phyloP scores from a whole-genome alignment of 352 stramenopile species.

The Pythium scleroteichum region DNA sequence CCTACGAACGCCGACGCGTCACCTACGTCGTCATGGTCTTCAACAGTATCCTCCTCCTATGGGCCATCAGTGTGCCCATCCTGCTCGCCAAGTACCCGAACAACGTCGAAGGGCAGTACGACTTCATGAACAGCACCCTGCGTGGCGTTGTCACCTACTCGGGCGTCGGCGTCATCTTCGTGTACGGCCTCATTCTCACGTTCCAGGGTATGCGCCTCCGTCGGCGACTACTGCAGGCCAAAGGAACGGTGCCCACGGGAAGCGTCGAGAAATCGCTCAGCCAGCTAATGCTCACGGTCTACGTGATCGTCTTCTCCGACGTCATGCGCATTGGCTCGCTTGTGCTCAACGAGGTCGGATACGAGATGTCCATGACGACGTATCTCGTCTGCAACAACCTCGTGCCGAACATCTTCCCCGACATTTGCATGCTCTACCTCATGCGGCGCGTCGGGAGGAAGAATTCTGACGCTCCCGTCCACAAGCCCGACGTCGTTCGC shows the following conservation, averaged over 20 bases:
- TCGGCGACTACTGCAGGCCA: conserved; percentile 66
- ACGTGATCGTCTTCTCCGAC: conserved; percentile 74
- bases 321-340: conserved; percentile 70
- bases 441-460: conserved; percentile 59
- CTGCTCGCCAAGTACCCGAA: conserved; percentile 52
- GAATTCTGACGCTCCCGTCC: conserved; percentile 9
- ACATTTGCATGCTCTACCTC: conserved; percentile 89
- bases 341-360: conserved; percentile 47
- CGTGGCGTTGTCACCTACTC: conserved; percentile 60
- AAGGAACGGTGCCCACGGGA: conserved; percentile 59
- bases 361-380: conserved; percentile 57
- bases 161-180: conserved; percentile 56
- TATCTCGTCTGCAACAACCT: conserved; percentile 78
- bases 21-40: conserved; percentile 55
- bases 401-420: conserved; percentile 82
- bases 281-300: conserved; percentile 82
- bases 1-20: conserved; percentile 51
- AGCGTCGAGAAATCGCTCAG: conserved; percentile 81
- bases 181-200: conserved; percentile 66
- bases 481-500: background rate
- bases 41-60: conserved; percentile 57
- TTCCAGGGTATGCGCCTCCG: conserved; percentile 77
- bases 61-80: conserved; percentile 58
- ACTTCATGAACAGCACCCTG: conserved; percentile 59
- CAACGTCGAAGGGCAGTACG: conserved; percentile 61